These are phyloP conservation scores for Magnolia kwangsiensis DNA, from an alignment of 164 flowering plant species.

Conservation along the genomic window DNA sequence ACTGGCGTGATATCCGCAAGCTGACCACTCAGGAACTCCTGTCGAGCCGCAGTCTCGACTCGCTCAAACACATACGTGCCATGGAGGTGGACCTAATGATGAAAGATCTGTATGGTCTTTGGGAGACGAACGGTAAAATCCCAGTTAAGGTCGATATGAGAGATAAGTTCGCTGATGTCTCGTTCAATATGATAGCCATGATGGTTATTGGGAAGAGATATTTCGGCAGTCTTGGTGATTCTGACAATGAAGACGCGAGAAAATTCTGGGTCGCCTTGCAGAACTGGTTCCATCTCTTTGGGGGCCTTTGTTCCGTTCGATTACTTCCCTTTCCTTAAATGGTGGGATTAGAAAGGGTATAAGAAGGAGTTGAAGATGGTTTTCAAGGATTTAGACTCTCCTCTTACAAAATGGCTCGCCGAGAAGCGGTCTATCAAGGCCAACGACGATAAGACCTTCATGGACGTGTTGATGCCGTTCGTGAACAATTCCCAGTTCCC, in stretches of 20 bases:
- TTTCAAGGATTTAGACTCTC: too few species aligned
- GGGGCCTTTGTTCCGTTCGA: too few species aligned
- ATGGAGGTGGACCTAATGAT: slow-evolving; percentile 13
- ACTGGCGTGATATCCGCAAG: slow-evolving; percentile 25
- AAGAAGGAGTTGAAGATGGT: too few species aligned
- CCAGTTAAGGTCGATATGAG: neutral
- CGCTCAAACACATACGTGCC: slow-evolving; percentile 10
- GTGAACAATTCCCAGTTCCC: too few species aligned
- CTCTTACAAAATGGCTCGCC: too few species aligned
- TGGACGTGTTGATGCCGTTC: slow-evolving; percentile 15
- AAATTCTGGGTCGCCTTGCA: neutral
- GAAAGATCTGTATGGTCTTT: slow-evolving; percentile 5
- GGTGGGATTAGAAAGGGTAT: too few species aligned
- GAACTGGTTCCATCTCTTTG: neutral
- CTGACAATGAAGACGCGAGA: neutral
- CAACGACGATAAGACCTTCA: too few species aligned
- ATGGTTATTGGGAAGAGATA: slow-evolving; percentile 15
- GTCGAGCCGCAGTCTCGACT: slow-evolving; percentile 16
- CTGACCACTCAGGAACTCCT: slow-evolving; percentile 19
- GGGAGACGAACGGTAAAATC: neutral
- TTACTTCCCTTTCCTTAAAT: too few species aligned
- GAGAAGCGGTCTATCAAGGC: neutral
- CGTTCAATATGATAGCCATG: too few species aligned
- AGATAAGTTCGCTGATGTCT: too few species aligned
- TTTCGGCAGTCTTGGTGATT: too few species aligned